phyloP scores from a whole-genome alignment of 441 rosid species.

The Croton setiger region DNA sequence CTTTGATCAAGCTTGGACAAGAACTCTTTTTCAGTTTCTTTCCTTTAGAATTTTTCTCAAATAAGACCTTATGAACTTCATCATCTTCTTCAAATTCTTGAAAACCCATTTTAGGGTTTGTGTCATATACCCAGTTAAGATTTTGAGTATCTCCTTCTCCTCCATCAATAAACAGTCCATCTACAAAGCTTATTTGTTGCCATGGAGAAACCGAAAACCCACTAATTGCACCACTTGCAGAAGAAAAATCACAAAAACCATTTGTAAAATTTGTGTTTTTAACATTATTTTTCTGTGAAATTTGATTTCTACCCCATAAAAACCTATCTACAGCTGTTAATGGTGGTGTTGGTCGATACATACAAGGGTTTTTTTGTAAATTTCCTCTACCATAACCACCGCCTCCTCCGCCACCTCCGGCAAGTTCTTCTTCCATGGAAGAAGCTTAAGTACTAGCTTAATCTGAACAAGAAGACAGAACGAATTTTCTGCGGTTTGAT shows the following conservation, averaged over 20 bases:
- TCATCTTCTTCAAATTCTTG: constrained; percentile 22
- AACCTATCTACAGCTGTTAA: constrained; percentile 78
- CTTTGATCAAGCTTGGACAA: constrained; percentile 59
- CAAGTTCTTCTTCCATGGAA: constrained; percentile 44
- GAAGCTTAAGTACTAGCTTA: background rate
- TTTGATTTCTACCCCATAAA: constrained; percentile 41
- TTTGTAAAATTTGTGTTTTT: constrained; percentile 28
- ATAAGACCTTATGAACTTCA: no score
- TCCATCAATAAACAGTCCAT: constrained; percentile 33
- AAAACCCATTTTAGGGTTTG: constrained; percentile 24
- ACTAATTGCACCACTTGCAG: constrained; percentile 23
- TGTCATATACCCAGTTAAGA: constrained; percentile 21
- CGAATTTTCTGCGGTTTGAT: constrained; percentile 22
- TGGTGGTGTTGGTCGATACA: constrained; percentile 43
- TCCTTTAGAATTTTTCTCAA: constrained; percentile 26
- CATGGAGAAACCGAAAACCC: constrained; percentile 19
- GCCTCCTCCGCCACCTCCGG: constrained; percentile 20
- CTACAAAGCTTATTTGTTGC: constrained; percentile 38
- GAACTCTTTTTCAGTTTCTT: constrained; percentile 41
- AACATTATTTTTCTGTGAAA: constrained; percentile 15
- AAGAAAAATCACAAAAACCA: constrained; percentile 24
- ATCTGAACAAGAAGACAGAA: constrained; percentile 17
- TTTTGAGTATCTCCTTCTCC: constrained; percentile 25
- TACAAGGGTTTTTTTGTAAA: constrained; percentile 18
- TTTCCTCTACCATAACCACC: constrained; percentile 20